Conservation (phyloP, 208 protist species). For the Leishmania turanica region DNA sequence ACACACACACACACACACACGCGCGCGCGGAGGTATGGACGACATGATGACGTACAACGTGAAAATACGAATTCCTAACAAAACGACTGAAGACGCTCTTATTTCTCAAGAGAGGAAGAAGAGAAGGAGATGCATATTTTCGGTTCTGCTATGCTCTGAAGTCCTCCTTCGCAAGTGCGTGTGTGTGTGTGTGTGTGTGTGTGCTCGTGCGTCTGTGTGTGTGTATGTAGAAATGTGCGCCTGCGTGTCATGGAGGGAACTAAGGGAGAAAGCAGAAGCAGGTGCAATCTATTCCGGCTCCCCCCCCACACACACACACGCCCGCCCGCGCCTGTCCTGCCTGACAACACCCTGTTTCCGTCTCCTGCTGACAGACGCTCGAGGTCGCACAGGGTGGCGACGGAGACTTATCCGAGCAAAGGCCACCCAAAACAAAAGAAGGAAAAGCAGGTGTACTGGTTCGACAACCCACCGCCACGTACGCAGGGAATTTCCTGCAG, state of each 20-base stretch:
- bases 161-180: neutral
- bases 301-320: neutral
- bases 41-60: conserved; percentile 16
- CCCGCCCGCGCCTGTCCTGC: neutral
- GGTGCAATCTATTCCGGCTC: neutral
- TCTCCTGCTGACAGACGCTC: neutral
- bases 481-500: neutral
- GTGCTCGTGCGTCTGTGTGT: neutral
- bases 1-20: too few relatives aligned
- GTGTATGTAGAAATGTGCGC: neutral
- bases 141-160: neutral
- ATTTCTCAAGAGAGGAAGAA: neutral
- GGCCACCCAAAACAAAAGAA: neutral
- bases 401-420: neutral
- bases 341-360: neutral
- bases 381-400: too few relatives aligned
- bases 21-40: neutral
- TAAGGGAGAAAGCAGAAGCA: neutral
- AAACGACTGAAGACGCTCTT: conserved; percentile 35
- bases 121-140: conserved; percentile 26
- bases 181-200: neutral
- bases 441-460: neutral
- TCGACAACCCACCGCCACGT: neutral
- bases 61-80: conserved; percentile 39
- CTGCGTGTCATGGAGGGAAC: neutral